phyloP scores from a whole-genome alignment of 2,329 filamentous ascomycete genomes.

The Graphiopsis chlorocephala region DNA sequence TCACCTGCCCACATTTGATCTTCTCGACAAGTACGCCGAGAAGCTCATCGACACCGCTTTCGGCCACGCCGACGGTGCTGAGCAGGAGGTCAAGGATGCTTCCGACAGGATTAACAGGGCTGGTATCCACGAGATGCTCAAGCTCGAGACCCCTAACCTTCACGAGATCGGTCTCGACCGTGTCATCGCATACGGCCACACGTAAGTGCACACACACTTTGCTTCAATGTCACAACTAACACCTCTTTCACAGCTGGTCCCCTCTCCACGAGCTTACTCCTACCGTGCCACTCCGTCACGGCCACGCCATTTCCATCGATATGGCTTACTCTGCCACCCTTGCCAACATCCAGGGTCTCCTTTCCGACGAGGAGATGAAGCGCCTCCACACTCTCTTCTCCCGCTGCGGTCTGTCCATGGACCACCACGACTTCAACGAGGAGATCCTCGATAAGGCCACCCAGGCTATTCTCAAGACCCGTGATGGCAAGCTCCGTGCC shows the following conservation, averaged over 20 bases:
- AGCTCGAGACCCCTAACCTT: conserved; percentile 69
- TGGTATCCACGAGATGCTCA: conserved; percentile 70
- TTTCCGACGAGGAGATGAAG: conserved; percentile 59
- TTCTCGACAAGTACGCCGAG: conserved; percentile 69
- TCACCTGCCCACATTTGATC: conserved; percentile 62
- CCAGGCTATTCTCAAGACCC: conserved; percentile 66
- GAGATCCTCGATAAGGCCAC: conserved; percentile 64
- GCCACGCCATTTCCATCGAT: conserved; percentile 71
- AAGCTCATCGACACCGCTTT: conserved; percentile 64
- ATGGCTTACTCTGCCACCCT: conserved; percentile 74
- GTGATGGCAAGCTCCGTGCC: conserved; percentile 65
- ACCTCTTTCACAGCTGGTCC: conserved; percentile 54
- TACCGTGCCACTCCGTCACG: conserved; percentile 66
- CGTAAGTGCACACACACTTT: conserved; percentile 41
- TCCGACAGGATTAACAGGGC: conserved; percentile 67
- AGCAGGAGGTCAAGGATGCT: conserved; percentile 56
- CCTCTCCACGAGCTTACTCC: conserved; percentile 69
- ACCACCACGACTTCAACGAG: conserved; percentile 66
- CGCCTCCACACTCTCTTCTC: conserved; percentile 67
- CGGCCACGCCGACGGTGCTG: conserved; percentile 57
- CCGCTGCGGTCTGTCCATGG: conserved; percentile 67
- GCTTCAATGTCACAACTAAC: conserved; percentile 7
- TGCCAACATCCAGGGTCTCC: conserved; percentile 60
- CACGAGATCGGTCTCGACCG: conserved; percentile 71
- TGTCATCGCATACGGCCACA: conserved; percentile 72